Evolutionary conservation across 805 yeast species (phyloP), one percentile per base, ranked within the genome.

Genomic region (Kluyveromyces nonfermentans): DNA sequence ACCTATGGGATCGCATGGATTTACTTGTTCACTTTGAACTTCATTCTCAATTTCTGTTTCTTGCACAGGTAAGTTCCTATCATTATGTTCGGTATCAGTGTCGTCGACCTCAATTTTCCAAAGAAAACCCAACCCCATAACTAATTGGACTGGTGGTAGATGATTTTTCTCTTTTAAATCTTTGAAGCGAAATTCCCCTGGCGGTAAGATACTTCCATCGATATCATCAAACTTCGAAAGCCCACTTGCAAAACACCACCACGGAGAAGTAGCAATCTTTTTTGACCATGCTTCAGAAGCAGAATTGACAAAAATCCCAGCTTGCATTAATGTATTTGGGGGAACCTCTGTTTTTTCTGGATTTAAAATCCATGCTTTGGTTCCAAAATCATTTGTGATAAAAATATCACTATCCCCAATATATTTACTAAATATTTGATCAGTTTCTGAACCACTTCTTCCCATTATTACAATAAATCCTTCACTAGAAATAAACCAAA

Each of bases 401-500:
- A 81, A 74, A 21, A 75, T 65, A 57, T 93, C 97, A 47, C 77
- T 78, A 42, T 75, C 78, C 37, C 76, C 78, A 61, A 88, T 80
- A 56, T 86, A 84, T 43, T 87, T 75, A 53, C 81, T 80, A 56
- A 83, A 84, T 21, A 93, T 75, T 67, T 85, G 74, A 54, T 89
- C 96, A 4, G 78, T 72, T 59, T 90, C 97, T 4, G 76, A 60
- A 18, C 72, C 75, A 58, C 93, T 96, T 50, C 87, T 78, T 1
- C 97, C 97, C 38, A 89, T 87, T 43, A 93, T 63, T 46, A 94
- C 84, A 40, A 93, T 65, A 56, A 84, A 88, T 0, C 93, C 89
- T 57, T 90, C 97, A 51, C 82, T 79, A 0, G 96, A 77, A n/a
- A 89, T 70, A 57, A 93, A 93, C 98, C 98, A 93, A 56, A 73